phyloP scores from a whole-genome alignment of 176 grass and related monocot species.

The Musa troglodytarum region DNA sequence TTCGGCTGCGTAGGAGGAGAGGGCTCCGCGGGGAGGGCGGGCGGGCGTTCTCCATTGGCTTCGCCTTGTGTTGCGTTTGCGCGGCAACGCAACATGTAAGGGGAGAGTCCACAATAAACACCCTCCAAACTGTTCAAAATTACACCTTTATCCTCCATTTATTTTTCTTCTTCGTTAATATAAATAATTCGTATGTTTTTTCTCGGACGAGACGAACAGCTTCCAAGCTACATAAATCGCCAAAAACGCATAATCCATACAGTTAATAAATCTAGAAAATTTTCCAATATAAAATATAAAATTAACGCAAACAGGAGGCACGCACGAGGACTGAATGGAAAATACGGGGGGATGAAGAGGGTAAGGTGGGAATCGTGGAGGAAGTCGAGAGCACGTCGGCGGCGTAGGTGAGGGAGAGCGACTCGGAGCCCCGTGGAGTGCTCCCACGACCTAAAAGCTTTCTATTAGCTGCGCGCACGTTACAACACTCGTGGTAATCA shows the following conservation, averaged over 20 bases:
- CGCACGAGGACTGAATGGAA: no score
- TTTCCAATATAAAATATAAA: neutral
- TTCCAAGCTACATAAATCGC: no score
- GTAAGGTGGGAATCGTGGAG: neutral
- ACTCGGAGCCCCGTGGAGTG: neutral
- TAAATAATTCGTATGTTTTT: no score
- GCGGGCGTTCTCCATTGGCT: neutral
- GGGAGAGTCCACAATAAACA: neutral
- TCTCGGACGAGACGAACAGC: no score
- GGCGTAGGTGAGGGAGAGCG: neutral
- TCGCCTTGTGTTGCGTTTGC: neutral
- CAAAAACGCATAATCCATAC: no score
- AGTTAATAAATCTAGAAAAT: neutral
- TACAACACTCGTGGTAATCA: neutral
- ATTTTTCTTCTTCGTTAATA: no score
- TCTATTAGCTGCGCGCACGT: constrained; percentile 3
- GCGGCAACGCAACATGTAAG: neutral
- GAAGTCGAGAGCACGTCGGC: constrained; percentile 4
- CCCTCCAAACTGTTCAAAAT: neutral
- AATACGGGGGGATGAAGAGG: no score
- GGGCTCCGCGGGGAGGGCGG: neutral
- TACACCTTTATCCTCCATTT: no score
- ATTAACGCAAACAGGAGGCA: neutral
- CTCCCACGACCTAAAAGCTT: constrained; percentile 10
- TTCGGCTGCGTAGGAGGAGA: neutral